Percentiles rank a stretch among this genome's conserved stretches.
Evolutionary conservation across 2,329 filamentous ascomycete genomes (phyloP).

Genomic region (Cytospora chrysosperma): DNA sequence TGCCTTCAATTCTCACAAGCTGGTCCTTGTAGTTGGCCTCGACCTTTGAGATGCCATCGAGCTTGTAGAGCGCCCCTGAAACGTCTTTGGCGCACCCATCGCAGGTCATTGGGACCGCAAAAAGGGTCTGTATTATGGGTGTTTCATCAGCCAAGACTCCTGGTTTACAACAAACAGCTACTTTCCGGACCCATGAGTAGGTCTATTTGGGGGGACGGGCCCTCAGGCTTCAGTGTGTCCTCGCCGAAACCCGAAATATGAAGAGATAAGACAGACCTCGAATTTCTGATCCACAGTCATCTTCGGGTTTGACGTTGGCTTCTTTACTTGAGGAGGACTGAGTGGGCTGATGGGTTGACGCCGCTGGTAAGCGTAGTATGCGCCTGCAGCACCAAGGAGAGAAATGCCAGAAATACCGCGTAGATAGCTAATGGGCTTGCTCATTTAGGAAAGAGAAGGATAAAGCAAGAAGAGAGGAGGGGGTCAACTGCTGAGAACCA

Average conservation of each 20-base stretch:
- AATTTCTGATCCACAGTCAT: conserved; percentile 48
- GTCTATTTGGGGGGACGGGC: too few relatives aligned
- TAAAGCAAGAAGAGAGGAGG: background rate
- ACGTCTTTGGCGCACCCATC: conserved; percentile 85
- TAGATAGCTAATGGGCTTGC: conserved; percentile 20
- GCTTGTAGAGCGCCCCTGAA: conserved; percentile 71
- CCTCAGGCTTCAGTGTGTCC: background rate
- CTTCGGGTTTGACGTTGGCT: conserved; percentile 28
- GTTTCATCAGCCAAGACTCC: conserved; percentile 23
- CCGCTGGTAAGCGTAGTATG: conserved; percentile 26
- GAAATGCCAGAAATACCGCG: conserved; percentile 26
- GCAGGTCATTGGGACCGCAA: conserved; percentile 92
- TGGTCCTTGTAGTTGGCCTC: conserved; percentile 81
- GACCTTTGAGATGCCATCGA: conserved; percentile 79
- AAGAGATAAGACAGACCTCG: conserved; percentile 37
- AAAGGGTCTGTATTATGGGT: conserved; percentile 68
- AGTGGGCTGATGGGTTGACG: background rate
- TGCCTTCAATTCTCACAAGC: conserved; percentile 81
- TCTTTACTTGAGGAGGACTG: conserved; percentile 11
- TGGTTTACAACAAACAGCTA: conserved; percentile 4
- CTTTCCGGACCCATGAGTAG: too few relatives aligned
- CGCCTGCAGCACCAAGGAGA: conserved; percentile 28
- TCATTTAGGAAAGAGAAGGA: conserved; percentile 20
- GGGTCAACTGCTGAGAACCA: background rate
- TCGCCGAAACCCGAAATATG: background rate